A percentile compares a stretch with the other conserved stretches of the same genome.
Evolutionary conservation across 2,329 filamentous ascomycete genomes (phyloP).

Genomic region (Stemphylium beticola): DNA sequence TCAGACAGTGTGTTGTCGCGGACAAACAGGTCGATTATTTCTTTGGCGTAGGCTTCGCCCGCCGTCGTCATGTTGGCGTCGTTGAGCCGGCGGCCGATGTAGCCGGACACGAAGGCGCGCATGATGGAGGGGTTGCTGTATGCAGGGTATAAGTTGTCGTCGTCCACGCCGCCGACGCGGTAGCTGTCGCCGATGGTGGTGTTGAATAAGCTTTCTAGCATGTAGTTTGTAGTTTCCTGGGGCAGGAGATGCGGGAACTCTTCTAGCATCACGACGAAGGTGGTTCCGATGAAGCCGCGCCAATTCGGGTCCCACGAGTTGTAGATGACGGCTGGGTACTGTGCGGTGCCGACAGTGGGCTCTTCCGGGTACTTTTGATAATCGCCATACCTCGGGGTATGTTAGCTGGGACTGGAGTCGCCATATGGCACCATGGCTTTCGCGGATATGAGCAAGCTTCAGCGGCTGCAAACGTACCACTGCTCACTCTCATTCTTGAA

Average conservation of each 20-base stretch:
- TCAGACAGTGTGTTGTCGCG: slow-evolving; percentile 64
- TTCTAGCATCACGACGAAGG: slow-evolving; percentile 64
- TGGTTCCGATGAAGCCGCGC: slow-evolving; percentile 67
- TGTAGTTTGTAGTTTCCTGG: slow-evolving; percentile 48
- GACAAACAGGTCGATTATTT: slow-evolving; percentile 64
- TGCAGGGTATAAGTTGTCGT: slow-evolving; percentile 67
- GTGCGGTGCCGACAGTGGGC: slow-evolving; percentile 60
- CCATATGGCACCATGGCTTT: too few relatives aligned
- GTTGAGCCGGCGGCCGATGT: slow-evolving; percentile 61
- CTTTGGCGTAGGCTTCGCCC: slow-evolving; percentile 62
- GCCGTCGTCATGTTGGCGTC: slow-evolving; percentile 65
- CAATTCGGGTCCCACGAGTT: slow-evolving; percentile 69
- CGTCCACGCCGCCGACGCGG: slow-evolving; percentile 64
- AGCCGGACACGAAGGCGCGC: slow-evolving; percentile 66
- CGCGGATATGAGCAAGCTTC: neutral
- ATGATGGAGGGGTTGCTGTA: slow-evolving; percentile 68
- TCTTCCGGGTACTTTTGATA: slow-evolving; percentile 65
- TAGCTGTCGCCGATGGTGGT: slow-evolving; percentile 66
- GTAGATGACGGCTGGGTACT: slow-evolving; percentile 61
- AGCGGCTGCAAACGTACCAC: slow-evolving; percentile 54
- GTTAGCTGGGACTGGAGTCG: neutral
- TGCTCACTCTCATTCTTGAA: slow-evolving; percentile 59
- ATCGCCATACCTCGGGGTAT: slow-evolving; percentile 51
- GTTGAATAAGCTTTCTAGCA: slow-evolving; percentile 62
- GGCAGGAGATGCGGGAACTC: slow-evolving; percentile 61